These are phyloP conservation scores for Lachnellula subtilissima DNA, from an alignment of 2,329 filamentous ascomycete genomes.

Conservation along the genomic window DNA sequence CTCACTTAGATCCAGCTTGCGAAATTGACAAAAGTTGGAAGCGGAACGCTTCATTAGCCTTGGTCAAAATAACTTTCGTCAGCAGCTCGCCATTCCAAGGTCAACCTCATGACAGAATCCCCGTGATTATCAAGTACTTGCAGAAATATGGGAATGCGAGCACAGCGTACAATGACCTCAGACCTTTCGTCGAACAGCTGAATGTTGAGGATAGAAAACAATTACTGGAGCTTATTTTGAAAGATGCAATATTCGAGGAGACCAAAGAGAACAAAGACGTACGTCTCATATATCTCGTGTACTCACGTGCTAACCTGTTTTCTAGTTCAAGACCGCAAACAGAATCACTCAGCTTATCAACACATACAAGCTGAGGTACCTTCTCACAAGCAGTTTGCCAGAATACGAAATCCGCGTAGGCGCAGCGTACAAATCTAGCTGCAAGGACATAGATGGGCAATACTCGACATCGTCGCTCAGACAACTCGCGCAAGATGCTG, in stretches of 20 bases:
- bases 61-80: slow-evolving; percentile 23
- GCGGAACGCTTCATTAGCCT: slow-evolving; percentile 32
- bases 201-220: slow-evolving; percentile 15
- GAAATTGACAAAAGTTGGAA: slow-evolving; percentile 32
- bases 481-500: slow-evolving; percentile 14
- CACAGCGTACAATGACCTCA: slow-evolving; percentile 30
- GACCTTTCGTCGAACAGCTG: slow-evolving; percentile 22
- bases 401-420: slow-evolving; percentile 17
- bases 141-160: slow-evolving; percentile 26
- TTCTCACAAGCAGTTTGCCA: slow-evolving; percentile 24
- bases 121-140: slow-evolving; percentile 26
- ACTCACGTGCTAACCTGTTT: slow-evolving; percentile 1
- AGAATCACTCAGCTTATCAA: slow-evolving; percentile 26
- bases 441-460: slow-evolving; percentile 3
- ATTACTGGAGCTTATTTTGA: slow-evolving; percentile 11
- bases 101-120: slow-evolving; percentile 7
- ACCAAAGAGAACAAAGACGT: neutral
- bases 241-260: slow-evolving; percentile 6
- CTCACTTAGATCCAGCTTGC: slow-evolving; percentile 27
- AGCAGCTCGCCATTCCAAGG: slow-evolving; percentile 5
- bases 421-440: slow-evolving; percentile 2
- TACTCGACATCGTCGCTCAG: slow-evolving; percentile 21
- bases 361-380: slow-evolving; percentile 26
- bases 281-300: neutral
- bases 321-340: slow-evolving; percentile 19